Conservation (phyloP, 73 alveolate species). For the Effrenium voratum region DNA sequence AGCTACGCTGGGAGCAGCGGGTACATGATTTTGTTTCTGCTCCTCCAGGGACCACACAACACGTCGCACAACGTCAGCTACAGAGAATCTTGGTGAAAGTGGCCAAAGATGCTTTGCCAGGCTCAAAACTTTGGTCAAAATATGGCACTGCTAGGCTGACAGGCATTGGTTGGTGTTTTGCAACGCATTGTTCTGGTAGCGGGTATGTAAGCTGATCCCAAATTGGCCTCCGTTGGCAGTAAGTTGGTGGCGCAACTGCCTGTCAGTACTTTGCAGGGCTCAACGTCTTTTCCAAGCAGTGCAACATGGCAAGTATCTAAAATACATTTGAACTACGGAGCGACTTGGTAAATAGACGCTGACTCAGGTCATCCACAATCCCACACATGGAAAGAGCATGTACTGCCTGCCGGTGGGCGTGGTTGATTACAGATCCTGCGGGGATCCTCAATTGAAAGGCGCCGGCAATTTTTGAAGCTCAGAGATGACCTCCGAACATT, state of each 20-base stretch:
- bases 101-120: neutral
- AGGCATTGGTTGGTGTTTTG: too few relatives aligned
- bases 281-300: too few relatives aligned
- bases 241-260: too few relatives aligned
- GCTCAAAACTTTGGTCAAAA: too few relatives aligned
- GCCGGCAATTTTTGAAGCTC: neutral
- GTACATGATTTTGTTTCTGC: neutral
- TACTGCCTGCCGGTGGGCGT: slow-evolving; percentile 22
- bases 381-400: slow-evolving; percentile 6
- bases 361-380: neutral
- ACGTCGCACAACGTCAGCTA: neutral
- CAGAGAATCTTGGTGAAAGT: neutral
- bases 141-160: too few relatives aligned
- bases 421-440: neutral
- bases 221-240: too few relatives aligned
- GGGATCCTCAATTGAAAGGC: slow-evolving; percentile 19
- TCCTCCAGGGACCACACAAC: slow-evolving; percentile 2
- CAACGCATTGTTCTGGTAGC: too few relatives aligned
- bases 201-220: too few relatives aligned
- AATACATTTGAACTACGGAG: too few relatives aligned
- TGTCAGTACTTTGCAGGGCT: too few relatives aligned
- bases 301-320: too few relatives aligned
- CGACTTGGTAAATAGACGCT: neutral
- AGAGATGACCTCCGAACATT: too few relatives aligned
- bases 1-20: slow-evolving; percentile 5